Evolutionary conservation across 2,329 filamentous ascomycete genomes (phyloP).

Genomic region (Claviceps maximensis): DNA sequence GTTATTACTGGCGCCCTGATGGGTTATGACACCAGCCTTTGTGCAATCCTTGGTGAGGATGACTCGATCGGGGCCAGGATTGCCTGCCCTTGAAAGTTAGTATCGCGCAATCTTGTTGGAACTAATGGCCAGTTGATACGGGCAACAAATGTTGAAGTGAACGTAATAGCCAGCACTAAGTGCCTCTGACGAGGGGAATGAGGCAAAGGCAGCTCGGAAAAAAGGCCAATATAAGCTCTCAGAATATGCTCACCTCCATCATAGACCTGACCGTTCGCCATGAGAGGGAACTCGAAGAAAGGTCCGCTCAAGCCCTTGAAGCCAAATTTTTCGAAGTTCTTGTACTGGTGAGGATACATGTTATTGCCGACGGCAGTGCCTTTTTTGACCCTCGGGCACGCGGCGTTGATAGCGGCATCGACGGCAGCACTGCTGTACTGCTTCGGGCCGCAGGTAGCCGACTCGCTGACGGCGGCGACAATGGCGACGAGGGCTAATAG

Average conservation of each 20-base stretch:
- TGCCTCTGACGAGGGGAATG: neutral
- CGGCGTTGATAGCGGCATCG: slow-evolving; percentile 33
- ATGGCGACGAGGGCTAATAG: slow-evolving; percentile 7
- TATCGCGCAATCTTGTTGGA: neutral
- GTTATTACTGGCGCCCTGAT: slow-evolving; percentile 17
- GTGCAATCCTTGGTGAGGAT: slow-evolving; percentile 41
- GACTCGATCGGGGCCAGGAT: slow-evolving; percentile 49
- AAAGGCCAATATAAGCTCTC: neutral
- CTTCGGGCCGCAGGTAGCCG: slow-evolving; percentile 36
- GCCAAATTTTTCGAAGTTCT: slow-evolving; percentile 49
- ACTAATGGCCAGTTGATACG: neutral
- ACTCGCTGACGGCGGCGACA: slow-evolving; percentile 9
- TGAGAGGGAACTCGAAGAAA: slow-evolving; percentile 51
- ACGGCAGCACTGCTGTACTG: slow-evolving; percentile 35
- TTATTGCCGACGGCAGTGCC: slow-evolving; percentile 22
- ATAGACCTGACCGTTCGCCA: slow-evolving; percentile 34
- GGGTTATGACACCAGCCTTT: slow-evolving; percentile 49
- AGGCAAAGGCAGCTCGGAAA: neutral
- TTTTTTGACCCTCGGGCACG: slow-evolving; percentile 34
- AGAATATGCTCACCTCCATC: slow-evolving; percentile 32
- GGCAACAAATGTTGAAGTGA: no score
- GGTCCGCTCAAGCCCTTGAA: slow-evolving; percentile 41
- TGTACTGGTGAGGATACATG: slow-evolving; percentile 44
- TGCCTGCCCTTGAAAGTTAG: slow-evolving; percentile 24
- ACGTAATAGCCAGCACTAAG: no score